Base-by-base conservation (phyloP, 1,284 basidiomycete genomes). In the Somion occarium region DNA sequence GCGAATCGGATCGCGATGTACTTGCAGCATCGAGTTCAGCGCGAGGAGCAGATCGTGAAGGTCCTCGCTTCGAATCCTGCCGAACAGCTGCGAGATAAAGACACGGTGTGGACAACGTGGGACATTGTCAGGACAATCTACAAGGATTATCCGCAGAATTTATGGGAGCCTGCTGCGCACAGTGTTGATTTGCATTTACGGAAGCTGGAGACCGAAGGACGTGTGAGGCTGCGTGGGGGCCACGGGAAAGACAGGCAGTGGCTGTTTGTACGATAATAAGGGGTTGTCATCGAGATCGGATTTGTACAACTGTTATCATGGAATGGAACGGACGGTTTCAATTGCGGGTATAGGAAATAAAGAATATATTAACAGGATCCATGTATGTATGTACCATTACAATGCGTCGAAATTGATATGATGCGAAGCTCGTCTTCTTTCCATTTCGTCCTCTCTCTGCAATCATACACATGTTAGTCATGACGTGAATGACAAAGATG, bases 361-460 rank as follows among this genome's bases (percentile, higher is more conserved):
- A 26, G 24, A 23, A 44, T 44, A 44, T 22, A 12, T 44, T 44
- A 44, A 9, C 13, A 27, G 43, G 30, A 5, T 46, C 24, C n/a
- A 27, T 23, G 25, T 27, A 44, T 44, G 19, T 23, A 53, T 48
- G 48, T 53, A 54, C 51, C 38, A 46, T 54, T 51, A 57, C 27
- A 50, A 43, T 50, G 96, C 95, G 67, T 96, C 93, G 68, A 98
- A 98, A 63, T 98, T 98, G 70, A 98, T 97, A 61, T 93, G 89
- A 70, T 97, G 93, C 45, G 94, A 88, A 24, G 85, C 85, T 56
- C 88, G 77, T 62, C 91, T 79, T 55, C 93, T 69, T 69, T 98
- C 96, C 61, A 88, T 68, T 70, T 98, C 94, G 66, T 98, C 95
- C 65, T 96, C 94, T 56, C 90, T 78, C 90, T 93, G 64, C 25